Conservation (phyloP, 306 rosid genomes). For the Prunus mume region DNA sequence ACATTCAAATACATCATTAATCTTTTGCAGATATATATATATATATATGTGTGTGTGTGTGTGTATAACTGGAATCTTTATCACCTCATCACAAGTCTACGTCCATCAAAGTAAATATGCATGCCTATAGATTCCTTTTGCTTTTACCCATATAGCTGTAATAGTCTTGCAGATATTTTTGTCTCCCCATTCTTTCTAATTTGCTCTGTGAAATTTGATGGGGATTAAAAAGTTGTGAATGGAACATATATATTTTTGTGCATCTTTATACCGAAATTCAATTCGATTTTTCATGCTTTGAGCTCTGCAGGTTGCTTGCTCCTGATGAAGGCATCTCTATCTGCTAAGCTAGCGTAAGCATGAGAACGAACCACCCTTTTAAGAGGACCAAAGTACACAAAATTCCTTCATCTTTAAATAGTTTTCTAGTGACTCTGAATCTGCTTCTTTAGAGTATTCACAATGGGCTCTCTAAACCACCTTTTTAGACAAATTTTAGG, state of each 20-base stretch:
- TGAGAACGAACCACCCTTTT: neutral
- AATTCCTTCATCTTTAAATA: too few relatives aligned
- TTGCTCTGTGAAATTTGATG: neutral
- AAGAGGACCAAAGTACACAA: neutral
- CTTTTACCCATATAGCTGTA: neutral
- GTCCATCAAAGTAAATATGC: neutral
- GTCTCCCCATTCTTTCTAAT: neutral
- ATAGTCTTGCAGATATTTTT: neutral
- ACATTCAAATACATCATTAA: neutral
- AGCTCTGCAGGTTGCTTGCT: slow-evolving; percentile 3
- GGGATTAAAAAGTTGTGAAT: neutral
- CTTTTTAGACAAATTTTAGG: too few relatives aligned
- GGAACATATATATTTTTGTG: neutral
- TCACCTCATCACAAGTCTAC: slow-evolving; percentile 19
- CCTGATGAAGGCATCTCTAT: neutral
- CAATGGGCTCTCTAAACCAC: too few relatives aligned
- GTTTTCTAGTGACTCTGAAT: slow-evolving; percentile 1
- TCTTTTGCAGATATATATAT: neutral
- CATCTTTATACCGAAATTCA: neutral
- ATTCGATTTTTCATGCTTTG: neutral
- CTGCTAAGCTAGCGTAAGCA: slow-evolving; percentile 5
- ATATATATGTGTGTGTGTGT: too few relatives aligned
- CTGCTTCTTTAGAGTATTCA: slow-evolving; percentile 17
- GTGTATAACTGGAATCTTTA: slow-evolving; percentile 31
- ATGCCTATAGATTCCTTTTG: slow-evolving; percentile 11